Conservation (phyloP, 78 protist species). For the Tieghemostelium lacteum region DNA sequence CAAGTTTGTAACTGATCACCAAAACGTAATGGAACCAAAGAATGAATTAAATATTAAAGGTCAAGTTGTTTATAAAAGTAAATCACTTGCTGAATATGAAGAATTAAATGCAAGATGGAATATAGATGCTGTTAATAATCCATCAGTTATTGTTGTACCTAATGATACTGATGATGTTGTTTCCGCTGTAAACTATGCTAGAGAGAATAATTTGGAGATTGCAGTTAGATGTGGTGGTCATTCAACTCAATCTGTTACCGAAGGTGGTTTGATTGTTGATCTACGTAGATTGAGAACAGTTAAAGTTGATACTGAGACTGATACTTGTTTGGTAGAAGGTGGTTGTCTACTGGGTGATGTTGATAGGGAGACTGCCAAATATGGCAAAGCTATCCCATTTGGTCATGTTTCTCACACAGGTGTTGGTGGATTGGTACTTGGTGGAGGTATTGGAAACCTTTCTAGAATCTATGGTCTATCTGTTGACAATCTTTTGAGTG, state of each 20-base stretch:
- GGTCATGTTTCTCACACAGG: conserved; percentile 63
- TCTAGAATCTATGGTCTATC: conserved; percentile 28
- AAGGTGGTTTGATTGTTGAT: not conserved
- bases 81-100: too few species aligned
- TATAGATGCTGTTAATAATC: conserved; percentile 9
- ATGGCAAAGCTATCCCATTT: conserved; percentile 11
- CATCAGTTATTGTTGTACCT: not conserved
- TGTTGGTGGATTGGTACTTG: conserved; percentile 25
- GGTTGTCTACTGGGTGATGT: conserved; percentile 42
- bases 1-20: too few species aligned
- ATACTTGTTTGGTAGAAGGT: not conserved
- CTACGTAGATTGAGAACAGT: conserved; percentile 7
- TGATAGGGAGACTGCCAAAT: conserved; percentile 4
- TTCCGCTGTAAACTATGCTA: not conserved
- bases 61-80: too few species aligned
- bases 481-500: conserved; percentile 6
- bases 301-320: not conserved
- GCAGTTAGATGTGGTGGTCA: conserved; percentile 19
- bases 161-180: conserved; percentile 11
- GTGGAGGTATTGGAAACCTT: conserved; percentile 60
- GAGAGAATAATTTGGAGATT: conserved; percentile 2
- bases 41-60: too few species aligned
- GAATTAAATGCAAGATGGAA: too few species aligned
- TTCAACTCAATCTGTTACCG: not conserved
- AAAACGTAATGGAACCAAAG: too few species aligned